Percentiles rank a stretch among this genome's conserved stretches.
phyloP scores from a whole-genome alignment of 2,329 filamentous ascomycete genomes.

The Coniella vitis region DNA sequence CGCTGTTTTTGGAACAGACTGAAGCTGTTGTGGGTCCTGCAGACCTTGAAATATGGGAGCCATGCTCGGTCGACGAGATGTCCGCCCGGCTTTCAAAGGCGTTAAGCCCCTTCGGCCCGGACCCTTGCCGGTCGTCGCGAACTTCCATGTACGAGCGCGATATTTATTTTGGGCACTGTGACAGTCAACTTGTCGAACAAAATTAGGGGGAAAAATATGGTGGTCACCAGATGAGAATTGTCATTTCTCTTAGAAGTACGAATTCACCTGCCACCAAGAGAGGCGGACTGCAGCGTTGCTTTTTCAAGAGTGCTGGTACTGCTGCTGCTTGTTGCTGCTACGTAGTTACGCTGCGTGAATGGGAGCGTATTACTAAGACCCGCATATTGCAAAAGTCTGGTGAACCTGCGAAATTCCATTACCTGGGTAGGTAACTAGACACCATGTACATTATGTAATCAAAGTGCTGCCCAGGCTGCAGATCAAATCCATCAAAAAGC shows the following conservation, averaged over 20 bases:
- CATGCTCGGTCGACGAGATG: slow-evolving; percentile 16
- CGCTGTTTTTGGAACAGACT: slow-evolving; percentile 11
- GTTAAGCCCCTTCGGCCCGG: slow-evolving; percentile 15
- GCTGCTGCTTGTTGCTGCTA: too few species aligned
- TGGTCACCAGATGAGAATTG: not conserved
- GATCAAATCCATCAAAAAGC: not conserved
- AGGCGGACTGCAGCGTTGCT: not conserved
- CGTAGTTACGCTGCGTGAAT: too few species aligned
- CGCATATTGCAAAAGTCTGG: too few species aligned
- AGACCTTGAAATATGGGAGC: not conserved
- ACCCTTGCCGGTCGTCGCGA: slow-evolving; percentile 8
- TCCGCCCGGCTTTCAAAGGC: slow-evolving; percentile 18
- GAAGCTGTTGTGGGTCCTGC: slow-evolving; percentile 12
- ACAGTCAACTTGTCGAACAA: not conserved
- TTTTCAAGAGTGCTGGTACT: too few species aligned
- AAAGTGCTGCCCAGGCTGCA: not conserved
- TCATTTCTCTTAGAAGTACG: not conserved
- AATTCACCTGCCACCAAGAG: not conserved
- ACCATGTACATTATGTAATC: slow-evolving; percentile 3
- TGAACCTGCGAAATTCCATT: too few species aligned
- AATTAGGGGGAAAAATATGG: not conserved
- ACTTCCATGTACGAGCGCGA: not conserved
- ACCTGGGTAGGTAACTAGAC: too few species aligned
- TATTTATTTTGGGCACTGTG: slow-evolving; percentile 4
- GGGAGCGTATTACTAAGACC: too few species aligned